phyloP scores from a whole-genome alignment of 2,329 filamentous ascomycete species.

The Pestalotiopsis sp. region DNA sequence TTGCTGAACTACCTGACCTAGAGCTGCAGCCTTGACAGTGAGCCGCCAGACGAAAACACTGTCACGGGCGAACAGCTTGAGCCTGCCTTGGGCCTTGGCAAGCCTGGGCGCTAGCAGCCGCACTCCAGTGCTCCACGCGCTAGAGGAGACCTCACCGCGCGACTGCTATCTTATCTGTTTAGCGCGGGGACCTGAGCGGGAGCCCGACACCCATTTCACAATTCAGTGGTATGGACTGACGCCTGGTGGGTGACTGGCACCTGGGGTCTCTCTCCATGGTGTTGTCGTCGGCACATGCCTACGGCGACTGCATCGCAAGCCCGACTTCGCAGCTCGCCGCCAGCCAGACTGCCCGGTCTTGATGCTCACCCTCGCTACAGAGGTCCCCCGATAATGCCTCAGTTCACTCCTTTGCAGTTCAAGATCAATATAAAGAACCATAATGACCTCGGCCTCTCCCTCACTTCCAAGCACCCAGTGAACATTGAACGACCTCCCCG shows the following conservation, averaged over 20 bases:
- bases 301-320: not conserved
- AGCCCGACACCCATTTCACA: not conserved
- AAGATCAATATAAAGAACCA: conserved; percentile 13
- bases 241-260: too few species aligned
- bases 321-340: conserved; percentile 10
- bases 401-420: conserved; percentile 16
- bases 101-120: not conserved
- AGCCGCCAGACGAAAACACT: conserved; percentile 1
- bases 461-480: conserved; percentile 11
- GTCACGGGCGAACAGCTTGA: not conserved
- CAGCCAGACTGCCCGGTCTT: not conserved
- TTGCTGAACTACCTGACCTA: not conserved
- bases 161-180: not conserved
- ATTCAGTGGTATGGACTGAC: too few species aligned
- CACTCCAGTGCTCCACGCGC: not conserved
- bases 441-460: conserved; percentile 13
- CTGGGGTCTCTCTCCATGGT: not conserved
- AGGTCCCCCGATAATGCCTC: conserved; percentile 11
- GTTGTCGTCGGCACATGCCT: not conserved
- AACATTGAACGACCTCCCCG: conserved; percentile 12
- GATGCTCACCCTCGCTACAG: not conserved
- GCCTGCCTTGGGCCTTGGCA: not conserved
- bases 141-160: not conserved
- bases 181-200: not conserved
- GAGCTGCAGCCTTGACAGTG: conserved; percentile 4